Conservation (phyloP, 257 asterid species). For the Voacanga thouarsii region DNA sequence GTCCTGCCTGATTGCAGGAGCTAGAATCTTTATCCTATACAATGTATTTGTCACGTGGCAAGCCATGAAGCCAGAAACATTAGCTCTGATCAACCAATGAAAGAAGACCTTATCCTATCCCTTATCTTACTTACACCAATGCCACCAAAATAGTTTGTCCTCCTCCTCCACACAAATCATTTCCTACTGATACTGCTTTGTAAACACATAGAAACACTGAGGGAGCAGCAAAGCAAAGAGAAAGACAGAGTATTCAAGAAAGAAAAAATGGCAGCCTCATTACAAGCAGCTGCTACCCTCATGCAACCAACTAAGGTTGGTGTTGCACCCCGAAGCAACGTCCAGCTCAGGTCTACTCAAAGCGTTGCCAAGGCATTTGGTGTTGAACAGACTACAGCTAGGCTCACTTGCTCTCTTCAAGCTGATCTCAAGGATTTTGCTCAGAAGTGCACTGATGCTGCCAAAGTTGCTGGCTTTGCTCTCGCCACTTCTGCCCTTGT, state of each 20-base stretch:
- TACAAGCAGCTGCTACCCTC: slow-evolving; percentile 89
- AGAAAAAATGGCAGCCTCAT: slow-evolving; percentile 67
- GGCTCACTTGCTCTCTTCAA: slow-evolving; percentile 77
- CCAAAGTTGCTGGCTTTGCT: slow-evolving; percentile 92
- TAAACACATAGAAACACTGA: slow-evolving; percentile 10
- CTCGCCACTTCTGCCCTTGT: slow-evolving; percentile 98
- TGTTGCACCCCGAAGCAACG: slow-evolving; percentile 45
- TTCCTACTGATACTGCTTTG: slow-evolving; percentile 15
- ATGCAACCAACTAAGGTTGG: slow-evolving; percentile 82
- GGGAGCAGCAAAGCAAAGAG: neutral
- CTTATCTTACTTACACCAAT: slow-evolving; percentile 50
- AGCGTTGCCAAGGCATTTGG: slow-evolving; percentile 60
- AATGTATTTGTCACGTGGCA: slow-evolving; percentile 48
- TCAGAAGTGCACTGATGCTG: slow-evolving; percentile 78
- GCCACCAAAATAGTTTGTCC: slow-evolving; percentile 41
- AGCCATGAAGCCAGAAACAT: slow-evolving; percentile 21
- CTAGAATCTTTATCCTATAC: slow-evolving; percentile 34
- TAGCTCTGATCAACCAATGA: slow-evolving; percentile 45
- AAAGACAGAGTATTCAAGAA: neutral
- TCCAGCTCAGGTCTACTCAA: slow-evolving; percentile 57
- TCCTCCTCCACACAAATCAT: slow-evolving; percentile 16
- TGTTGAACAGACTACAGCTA: slow-evolving; percentile 42
- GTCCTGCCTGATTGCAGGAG: slow-evolving; percentile 17
- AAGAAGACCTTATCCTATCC: slow-evolving; percentile 62
- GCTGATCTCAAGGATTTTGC: slow-evolving; percentile 76